Conservation (phyloP, 768 basidiomycete species). For the Suillus cothurnatus region DNA sequence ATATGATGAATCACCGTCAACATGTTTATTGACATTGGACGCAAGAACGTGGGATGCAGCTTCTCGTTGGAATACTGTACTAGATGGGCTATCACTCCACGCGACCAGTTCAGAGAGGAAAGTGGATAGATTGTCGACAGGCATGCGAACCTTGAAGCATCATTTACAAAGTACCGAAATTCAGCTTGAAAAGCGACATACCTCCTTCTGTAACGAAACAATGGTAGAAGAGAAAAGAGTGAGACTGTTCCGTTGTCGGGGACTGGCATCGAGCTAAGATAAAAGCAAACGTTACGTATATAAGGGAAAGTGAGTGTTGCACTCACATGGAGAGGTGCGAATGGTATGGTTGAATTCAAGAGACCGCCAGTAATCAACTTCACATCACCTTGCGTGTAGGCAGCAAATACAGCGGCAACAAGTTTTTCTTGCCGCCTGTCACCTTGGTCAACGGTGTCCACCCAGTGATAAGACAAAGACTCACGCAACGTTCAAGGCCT, state of each 20-base stretch:
- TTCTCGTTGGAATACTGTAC: slow-evolving; percentile 53
- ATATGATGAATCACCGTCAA: slow-evolving; percentile 49
- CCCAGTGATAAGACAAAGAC: slow-evolving; percentile 33
- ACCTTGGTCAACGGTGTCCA: slow-evolving; percentile 5
- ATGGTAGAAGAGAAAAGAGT: slow-evolving; percentile 67
- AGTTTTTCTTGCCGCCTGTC: slow-evolving; percentile 64
- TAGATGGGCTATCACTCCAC: slow-evolving; percentile 58
- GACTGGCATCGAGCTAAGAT: slow-evolving; percentile 20
- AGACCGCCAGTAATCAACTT: slow-evolving; percentile 56
- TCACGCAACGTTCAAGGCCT: slow-evolving; percentile 65
- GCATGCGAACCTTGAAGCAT: slow-evolving; percentile 49
- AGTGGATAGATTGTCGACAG: slow-evolving; percentile 46
- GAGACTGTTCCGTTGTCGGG: slow-evolving; percentile 62
- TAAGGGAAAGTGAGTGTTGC: neutral
- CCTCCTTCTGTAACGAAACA: slow-evolving; percentile 68
- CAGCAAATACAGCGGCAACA: slow-evolving; percentile 38
- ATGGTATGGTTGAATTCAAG: slow-evolving; percentile 38
- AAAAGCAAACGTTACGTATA: neutral
- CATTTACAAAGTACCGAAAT: neutral
- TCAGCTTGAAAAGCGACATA: slow-evolving; percentile 28
- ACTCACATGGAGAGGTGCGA: slow-evolving; percentile 58
- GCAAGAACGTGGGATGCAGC: slow-evolving; percentile 61
- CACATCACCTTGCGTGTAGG: slow-evolving; percentile 49
- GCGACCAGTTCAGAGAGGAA: slow-evolving; percentile 57
- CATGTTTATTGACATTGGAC: slow-evolving; percentile 78